These are phyloP conservation scores for Boletus bicolor DNA, from an alignment of 768 basidiomycete genomes.

Conservation along the genomic window DNA sequence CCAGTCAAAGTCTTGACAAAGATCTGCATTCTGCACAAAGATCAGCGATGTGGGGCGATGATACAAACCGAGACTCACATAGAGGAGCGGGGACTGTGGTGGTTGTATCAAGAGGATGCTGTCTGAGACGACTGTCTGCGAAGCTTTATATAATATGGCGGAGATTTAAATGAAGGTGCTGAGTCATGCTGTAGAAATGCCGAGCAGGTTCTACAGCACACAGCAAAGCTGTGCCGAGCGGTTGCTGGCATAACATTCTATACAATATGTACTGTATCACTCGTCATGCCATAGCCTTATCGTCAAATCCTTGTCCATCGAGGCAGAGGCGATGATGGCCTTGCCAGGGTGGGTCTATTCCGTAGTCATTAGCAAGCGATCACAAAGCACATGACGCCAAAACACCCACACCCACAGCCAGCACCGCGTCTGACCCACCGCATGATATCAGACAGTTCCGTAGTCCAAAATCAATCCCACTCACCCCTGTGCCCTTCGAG, in stretches of 20 bases:
- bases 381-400: slow-evolving; percentile 3
- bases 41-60: not conserved
- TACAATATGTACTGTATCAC: not conserved
- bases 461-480: slow-evolving; percentile 4
- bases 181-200: slow-evolving; percentile 11
- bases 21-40: slow-evolving; percentile 44
- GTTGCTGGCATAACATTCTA: no score
- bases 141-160: slow-evolving; percentile 18
- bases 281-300: slow-evolving; percentile 78
- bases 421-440: slow-evolving; percentile 48
- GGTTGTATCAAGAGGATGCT: not conserved
- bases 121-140: not conserved
- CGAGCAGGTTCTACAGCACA: slow-evolving; percentile 5
- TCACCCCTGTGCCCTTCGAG: slow-evolving; percentile 80
- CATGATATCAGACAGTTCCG: not conserved
- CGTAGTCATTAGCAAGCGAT: slow-evolving; percentile 6
- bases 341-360: slow-evolving; percentile 71
- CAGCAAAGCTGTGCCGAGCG: no score
- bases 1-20: slow-evolving; percentile 87
- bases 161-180: slow-evolving; percentile 12
- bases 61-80: not conserved
- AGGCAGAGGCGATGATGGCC: slow-evolving; percentile 80
- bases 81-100: not conserved
- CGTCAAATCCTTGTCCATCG: slow-evolving; percentile 83
- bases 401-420: slow-evolving; percentile 68